phyloP scores from a whole-genome alignment of 148 eudicot species.

The Chenopodium quinoa region DNA sequence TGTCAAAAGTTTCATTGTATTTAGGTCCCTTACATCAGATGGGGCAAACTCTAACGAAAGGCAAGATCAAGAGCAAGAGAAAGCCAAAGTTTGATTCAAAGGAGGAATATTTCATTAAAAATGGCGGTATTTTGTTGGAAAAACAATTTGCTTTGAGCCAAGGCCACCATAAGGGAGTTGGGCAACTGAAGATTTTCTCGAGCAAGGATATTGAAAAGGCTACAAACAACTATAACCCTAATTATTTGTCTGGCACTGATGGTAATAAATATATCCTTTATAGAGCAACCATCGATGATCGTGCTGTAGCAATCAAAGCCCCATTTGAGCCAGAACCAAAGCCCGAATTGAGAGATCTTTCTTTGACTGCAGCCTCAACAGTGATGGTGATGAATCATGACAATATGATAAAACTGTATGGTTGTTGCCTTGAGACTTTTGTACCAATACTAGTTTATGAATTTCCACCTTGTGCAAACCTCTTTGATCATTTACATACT shows the following conservation, averaged over 20 bases:
- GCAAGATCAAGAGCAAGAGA: conserved; percentile 3
- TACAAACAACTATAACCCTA: conserved; percentile 21
- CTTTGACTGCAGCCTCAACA: conserved; percentile 28
- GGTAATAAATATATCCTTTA: conserved; percentile 13
- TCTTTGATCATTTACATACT: conserved; percentile 12
- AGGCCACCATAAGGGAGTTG: conserved; percentile 16
- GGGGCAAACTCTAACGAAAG: conserved; percentile 13
- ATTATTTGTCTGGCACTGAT: conserved; percentile 15
- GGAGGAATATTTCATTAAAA: conserved; percentile 22
- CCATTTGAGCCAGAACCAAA: neutral
- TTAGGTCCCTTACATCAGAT: neutral
- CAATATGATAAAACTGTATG: conserved; percentile 27
- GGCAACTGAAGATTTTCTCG: conserved; percentile 20
- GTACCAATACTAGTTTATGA: conserved; percentile 25
- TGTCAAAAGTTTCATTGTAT: no score
- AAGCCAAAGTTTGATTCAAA: conserved; percentile 4
- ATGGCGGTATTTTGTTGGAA: conserved; percentile 26
- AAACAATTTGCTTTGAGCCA: conserved; percentile 21
- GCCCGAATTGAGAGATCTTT: neutral
- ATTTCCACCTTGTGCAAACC: conserved; percentile 12
- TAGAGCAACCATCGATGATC: conserved; percentile 21
- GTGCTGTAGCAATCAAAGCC: conserved; percentile 24
- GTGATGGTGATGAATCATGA: conserved; percentile 24
- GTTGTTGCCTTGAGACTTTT: conserved; percentile 38
- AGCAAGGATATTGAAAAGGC: conserved; percentile 23